Percentiles rank a stretch among this genome's conserved stretches.
phyloP scores from a whole-genome alignment of 805 yeast species.

The Monosporozyma aerobia region DNA sequence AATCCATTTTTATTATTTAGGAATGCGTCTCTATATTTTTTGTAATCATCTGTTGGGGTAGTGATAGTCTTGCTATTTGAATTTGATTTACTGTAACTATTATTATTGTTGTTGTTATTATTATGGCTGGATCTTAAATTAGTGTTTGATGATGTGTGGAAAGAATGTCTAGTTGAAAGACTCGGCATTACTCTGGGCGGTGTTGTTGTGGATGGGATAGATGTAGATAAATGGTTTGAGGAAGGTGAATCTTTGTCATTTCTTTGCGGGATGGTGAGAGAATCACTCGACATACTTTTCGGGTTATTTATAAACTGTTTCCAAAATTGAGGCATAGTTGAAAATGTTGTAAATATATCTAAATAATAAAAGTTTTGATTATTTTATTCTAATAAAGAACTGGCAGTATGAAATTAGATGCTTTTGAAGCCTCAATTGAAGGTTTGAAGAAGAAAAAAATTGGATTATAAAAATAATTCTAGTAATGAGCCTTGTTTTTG shows the following conservation, averaged over 20 bases:
- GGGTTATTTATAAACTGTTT: constrained; percentile 26
- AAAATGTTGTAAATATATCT: no score
- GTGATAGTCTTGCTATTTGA: not conserved
- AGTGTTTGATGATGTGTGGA: constrained; percentile 2
- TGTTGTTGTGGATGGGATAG: not conserved
- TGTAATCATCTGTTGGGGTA: constrained; percentile 13
- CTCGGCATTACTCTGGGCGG: constrained; percentile 5
- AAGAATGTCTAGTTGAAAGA: constrained; percentile 9
- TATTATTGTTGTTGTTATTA: not conserved
- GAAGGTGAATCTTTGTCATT: not conserved
- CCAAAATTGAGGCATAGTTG: constrained; percentile 22
- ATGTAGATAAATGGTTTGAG: not conserved
- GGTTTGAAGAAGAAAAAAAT: no score
- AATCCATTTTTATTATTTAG: constrained; percentile 30
- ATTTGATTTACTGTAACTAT: not conserved
- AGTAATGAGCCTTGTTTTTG: not conserved
- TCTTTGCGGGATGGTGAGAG: constrained; percentile 8
- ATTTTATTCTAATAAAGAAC: no score
- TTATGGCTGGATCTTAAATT: not conserved
- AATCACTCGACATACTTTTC: constrained; percentile 27
- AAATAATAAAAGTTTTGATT: no score
- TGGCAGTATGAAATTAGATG: not conserved
- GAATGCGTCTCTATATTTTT: constrained; percentile 33
- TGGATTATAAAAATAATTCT: no score
- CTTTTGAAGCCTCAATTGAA: not conserved